phyloP scores from a whole-genome alignment of 2,329 filamentous ascomycete species.

The Alternaria triticina region DNA sequence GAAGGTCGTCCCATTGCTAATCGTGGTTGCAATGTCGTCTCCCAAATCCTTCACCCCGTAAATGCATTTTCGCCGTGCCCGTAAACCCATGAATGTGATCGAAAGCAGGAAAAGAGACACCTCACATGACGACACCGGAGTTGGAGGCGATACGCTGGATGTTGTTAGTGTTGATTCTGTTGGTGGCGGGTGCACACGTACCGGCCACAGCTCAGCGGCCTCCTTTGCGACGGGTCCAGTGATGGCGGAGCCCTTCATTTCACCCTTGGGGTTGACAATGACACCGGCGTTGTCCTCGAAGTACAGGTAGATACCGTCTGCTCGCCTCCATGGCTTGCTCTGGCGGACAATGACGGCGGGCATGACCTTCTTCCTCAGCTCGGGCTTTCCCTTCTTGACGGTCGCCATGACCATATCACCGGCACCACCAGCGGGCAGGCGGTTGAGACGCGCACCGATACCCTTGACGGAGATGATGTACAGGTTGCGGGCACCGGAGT shows the following conservation, averaged over 20 bases:
- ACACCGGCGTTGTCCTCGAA: constrained; percentile 99
- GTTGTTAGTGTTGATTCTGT: constrained; percentile 38
- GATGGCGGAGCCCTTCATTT: constrained; percentile 99
- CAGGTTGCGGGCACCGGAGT: constrained; percentile 97
- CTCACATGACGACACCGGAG: constrained; percentile 99
- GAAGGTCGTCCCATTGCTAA: constrained; percentile 47
- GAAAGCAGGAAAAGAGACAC: constrained; percentile 48
- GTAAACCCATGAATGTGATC: constrained; percentile 49
- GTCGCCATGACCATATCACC: constrained; percentile 99
- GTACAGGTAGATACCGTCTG: constrained; percentile 98
- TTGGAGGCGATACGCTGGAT: constrained; percentile 96
- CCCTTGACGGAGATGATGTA: constrained; percentile 99
- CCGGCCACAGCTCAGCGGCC: constrained; percentile 98
- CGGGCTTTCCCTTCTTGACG: constrained; percentile 99
- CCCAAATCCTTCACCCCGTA: constrained; percentile 45
- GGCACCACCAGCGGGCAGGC: constrained; percentile 94
- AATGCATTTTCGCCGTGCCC: constrained; percentile 51
- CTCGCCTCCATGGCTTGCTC: constrained; percentile 99
- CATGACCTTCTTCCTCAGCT: constrained; percentile 99
- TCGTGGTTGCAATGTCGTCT: constrained; percentile 42
- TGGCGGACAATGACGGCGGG: constrained; percentile 98
- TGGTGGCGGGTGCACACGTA: constrained; percentile 58
- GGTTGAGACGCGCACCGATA: constrained; percentile 96
- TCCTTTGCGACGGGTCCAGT: constrained; percentile 99
- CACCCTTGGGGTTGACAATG: constrained; percentile 99